Base-by-base conservation (phyloP, 306 rosid species). In the Glycine soja region DNA sequence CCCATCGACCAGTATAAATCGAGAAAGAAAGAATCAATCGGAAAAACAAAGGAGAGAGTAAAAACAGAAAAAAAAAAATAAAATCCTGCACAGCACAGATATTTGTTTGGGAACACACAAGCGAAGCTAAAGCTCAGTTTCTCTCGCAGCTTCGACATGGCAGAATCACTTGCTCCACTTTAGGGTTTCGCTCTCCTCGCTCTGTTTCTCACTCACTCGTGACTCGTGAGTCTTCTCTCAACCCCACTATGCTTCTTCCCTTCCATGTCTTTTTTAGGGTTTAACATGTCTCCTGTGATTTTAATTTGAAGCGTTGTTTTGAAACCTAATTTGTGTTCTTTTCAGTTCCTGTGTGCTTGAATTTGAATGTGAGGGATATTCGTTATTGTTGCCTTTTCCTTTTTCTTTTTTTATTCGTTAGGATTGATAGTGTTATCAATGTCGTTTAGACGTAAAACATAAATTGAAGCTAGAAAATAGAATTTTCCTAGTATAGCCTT, bases 111-210 rank as follows among this genome's bases (percentile, higher is more conserved):
- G 67, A 68, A 47, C 8, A 24, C 7, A n/a, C n/a, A 10, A 48
- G 51, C 72, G 63, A 36, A 68, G 70, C 73, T 52, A 36, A 36
- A 36, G 30, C 43, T 4, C 43, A 38, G 43, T 38, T 24, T 74
- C 73, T 74, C 68, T 51, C 73, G 34, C 66, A 50, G 18, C 57
- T 19, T 75, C 46, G 30, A 69, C 82, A 70, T 75, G 74, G 19
- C 61, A 32, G 34, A 38, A 46, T 76, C 16, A 16, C 72, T 3
- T 8, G 57, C 58, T 51, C 63, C 43, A 32, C 42, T 61, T 74
- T 82, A 82, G 86, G 86, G 86, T 76, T 82, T 82, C 74, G 9
- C 67, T 30, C 69, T 70, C 82, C n/a, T 19, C 56, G 19, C 76
- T 34, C 77, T 48, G 47, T 30, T 76, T 12, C 7, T 38, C 81